phyloP scores from a whole-genome alignment of 495 filamentous ascomycete genomes.

The Neurospora sp. region DNA sequence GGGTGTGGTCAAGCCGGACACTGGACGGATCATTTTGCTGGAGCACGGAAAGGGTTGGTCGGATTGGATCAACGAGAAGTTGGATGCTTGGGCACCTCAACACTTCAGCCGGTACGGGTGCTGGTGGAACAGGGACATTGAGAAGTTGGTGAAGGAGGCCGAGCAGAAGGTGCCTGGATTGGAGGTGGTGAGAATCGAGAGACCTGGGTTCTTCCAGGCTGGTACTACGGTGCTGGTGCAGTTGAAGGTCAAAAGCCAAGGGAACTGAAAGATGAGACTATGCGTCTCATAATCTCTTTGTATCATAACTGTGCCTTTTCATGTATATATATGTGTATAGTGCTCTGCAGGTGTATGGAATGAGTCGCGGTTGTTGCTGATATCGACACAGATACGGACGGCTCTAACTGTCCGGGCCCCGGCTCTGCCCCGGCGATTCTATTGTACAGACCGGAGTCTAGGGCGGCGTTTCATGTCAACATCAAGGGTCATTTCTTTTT shows the following conservation, averaged over 20 bases:
- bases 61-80: conserved; percentile 62
- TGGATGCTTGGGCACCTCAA: conserved; percentile 65
- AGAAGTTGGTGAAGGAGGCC: conserved; percentile 50
- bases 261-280: not conserved
- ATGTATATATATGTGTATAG: not conserved
- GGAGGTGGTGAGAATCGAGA: conserved; percentile 59
- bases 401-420: not conserved
- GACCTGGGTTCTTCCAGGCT: conserved; percentile 53
- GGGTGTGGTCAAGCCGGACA: conserved; percentile 35
- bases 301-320: not conserved
- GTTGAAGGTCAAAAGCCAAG: conserved; percentile 24
- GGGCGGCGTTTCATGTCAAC: not conserved
- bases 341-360: not conserved
- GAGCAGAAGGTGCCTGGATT: conserved; percentile 57
- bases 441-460: not conserved
- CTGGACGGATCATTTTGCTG: conserved; percentile 70
- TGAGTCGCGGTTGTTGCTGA: not conserved
- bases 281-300: not conserved
- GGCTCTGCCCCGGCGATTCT: not conserved
- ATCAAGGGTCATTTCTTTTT: not conserved
- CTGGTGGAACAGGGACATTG: conserved; percentile 96
- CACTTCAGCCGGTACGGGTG: conserved; percentile 86
- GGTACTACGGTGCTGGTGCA: conserved; percentile 51
- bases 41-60: conserved; percentile 83
- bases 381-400: not conserved